Base-by-base conservation (phyloP, 805 yeast species). In the Phaffomyces thermotolerans region DNA sequence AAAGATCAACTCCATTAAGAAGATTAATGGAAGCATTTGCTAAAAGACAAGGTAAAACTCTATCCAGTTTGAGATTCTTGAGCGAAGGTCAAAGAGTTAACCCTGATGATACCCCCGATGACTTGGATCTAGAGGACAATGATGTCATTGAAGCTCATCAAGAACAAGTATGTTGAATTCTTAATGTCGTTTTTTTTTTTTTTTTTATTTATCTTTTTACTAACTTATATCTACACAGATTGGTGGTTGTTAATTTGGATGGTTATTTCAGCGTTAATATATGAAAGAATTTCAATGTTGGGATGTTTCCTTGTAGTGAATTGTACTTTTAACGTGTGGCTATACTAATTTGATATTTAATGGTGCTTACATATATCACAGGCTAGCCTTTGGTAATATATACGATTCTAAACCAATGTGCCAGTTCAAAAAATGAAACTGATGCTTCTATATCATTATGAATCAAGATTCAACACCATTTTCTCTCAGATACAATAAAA, bases 21-120 rank as follows among this genome's bases (percentile, higher is more conserved):
- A 85, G 96, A 69, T 79, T 93, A 58, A 91, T 93, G 89, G 98
- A 91, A 59, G 96, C 97, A 12, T 93, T 91, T 65, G 95, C 98
- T 64, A 90, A 90, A 69, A 85, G 99, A 72, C 96, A 91, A 61
- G 98, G 98, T 36, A 91, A 91, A 64, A 79, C 84, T 51, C 68
- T 84, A 60, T 79, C 76, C 53, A 78, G 91, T 41, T 71, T 93
- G 63, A 79, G 98, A 65, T 93, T 93, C 64, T 72, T 93, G 59
- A 82, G 82, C 61, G 99, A 93, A 52, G 99, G 99, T 51, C 84
- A 88, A 54, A 80, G 98, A 60, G 81, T 93, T 47, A 73, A 76
- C 51, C 84, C 90, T 9, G 90, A 84, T 47, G 88, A 86, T 57
- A 93, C 99, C 5, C 98, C 99, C 7, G 95, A 85, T 34, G 86